These are phyloP conservation scores for Gossypium longicalyx DNA, from an alignment of 345 rosid species.

Conservation along the genomic window DNA sequence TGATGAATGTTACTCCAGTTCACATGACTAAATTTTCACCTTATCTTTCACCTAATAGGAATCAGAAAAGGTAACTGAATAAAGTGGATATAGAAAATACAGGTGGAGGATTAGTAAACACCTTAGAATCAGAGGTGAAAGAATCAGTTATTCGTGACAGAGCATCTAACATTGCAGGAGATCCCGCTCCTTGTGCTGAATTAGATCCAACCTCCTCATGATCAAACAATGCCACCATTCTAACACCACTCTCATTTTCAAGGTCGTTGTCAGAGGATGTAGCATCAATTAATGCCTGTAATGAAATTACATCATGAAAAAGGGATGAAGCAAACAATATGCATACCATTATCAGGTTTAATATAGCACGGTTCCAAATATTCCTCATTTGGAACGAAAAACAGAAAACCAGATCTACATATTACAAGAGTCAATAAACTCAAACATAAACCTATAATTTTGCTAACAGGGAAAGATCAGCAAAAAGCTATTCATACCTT, in stretches of 20 bases:
- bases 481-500: conserved; percentile 40
- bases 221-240: conserved; percentile 95
- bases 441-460: not conserved
- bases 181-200: conserved; percentile 98
- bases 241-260: conserved; percentile 72
- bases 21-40: not conserved
- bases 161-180: conserved; percentile 94
- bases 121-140: conserved; percentile 71
- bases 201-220: conserved; percentile 91
- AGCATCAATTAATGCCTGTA: conserved; percentile 77
- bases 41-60: not conserved
- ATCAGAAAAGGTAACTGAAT: not conserved
- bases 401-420: not conserved
- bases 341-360: not conserved
- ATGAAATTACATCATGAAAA: conserved; percentile 15
- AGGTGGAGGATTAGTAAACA: conserved; percentile 17
- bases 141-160: conserved; percentile 70
- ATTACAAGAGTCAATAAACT: not conserved
- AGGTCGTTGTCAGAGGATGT: conserved; percentile 65
- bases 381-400: not conserved
- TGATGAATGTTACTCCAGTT: not conserved
- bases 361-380: not conserved
- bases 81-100: conserved; percentile 1
- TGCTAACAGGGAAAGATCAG: not conserved
- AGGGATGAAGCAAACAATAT: not conserved